These are phyloP conservation scores for Lactarius quietus DNA, from an alignment of 768 basidiomycete genomes.

Conservation along the genomic window DNA sequence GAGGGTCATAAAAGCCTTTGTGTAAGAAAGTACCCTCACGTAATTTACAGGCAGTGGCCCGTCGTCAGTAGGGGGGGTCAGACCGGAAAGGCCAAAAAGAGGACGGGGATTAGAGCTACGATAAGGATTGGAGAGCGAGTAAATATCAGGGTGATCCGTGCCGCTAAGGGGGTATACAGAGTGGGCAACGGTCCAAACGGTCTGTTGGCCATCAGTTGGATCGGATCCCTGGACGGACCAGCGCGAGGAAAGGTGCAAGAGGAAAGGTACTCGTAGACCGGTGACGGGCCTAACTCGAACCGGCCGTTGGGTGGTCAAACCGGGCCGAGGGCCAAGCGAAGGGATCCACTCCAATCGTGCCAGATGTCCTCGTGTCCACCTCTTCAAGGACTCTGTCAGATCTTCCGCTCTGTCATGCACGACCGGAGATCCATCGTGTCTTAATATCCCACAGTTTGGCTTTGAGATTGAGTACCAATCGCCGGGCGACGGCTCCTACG, in stretches of 20 bases:
- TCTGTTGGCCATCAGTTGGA: constrained; percentile 11
- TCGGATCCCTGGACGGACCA: neutral
- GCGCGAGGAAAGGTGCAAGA: neutral
- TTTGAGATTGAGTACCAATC: constrained; percentile 10
- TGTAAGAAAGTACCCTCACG: constrained; percentile 73
- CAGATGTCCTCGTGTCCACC: constrained; percentile 5
- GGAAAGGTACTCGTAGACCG: too few species aligned
- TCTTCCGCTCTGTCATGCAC: constrained; percentile 10
- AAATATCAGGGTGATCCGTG: constrained; percentile 12
- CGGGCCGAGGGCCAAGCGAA: constrained; percentile 16
- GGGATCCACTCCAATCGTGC: constrained; percentile 2
- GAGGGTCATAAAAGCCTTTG: constrained; percentile 88
- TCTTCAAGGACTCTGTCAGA: constrained; percentile 9
- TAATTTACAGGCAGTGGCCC: constrained; percentile 47
- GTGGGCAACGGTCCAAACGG: constrained; percentile 24
- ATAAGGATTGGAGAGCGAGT: constrained; percentile 23
- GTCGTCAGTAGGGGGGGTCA: constrained; percentile 33
- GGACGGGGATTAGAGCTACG: constrained; percentile 39
- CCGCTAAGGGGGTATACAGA: constrained; percentile 6
- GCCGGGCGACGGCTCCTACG: constrained; percentile 12
- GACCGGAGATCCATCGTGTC: constrained; percentile 25
- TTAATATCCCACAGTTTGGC: constrained; percentile 21
- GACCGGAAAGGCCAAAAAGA: constrained; percentile 28
- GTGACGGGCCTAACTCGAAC: too few species aligned
- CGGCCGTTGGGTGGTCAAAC: too few species aligned